These are phyloP conservation scores for Leccinum variabile DNA, from an alignment of 1,284 basidiomycete genomes.

Conservation along the genomic window DNA sequence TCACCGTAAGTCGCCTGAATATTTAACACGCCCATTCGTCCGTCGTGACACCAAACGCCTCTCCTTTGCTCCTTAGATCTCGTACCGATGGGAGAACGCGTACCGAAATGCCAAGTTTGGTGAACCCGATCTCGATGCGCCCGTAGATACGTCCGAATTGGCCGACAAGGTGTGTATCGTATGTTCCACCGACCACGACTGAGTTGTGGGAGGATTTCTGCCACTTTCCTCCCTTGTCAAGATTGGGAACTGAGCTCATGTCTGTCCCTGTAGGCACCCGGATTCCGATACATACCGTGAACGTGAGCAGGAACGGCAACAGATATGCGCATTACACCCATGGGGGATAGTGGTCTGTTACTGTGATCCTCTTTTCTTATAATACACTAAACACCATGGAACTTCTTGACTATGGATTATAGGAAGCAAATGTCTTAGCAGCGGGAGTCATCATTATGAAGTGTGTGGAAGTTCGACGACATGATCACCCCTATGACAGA, in stretches of 20 bases:
- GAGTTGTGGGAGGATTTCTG: background rate
- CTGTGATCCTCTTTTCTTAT: background rate
- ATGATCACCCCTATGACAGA: background rate
- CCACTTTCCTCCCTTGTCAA: background rate
- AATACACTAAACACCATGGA: background rate
- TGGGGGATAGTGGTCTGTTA: background rate
- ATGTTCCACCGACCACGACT: background rate
- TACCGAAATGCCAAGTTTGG: slow-evolving; percentile 59
- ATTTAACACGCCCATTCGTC: background rate
- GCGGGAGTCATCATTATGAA: background rate
- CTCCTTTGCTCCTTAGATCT: slow-evolving; percentile 41
- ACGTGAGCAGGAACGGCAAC: background rate
- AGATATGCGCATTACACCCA: background rate
- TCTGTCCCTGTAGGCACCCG: background rate
- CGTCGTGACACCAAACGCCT: background rate
- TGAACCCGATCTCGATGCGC: slow-evolving; percentile 45
- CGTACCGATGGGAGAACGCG: slow-evolving; percentile 63
- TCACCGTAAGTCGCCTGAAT: slow-evolving; percentile 45
- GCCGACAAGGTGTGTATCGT: background rate
- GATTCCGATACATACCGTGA: slow-evolving; percentile 2
- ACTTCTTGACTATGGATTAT: background rate
- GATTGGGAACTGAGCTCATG: background rate
- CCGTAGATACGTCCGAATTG: slow-evolving; percentile 59
- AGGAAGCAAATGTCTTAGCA: background rate
- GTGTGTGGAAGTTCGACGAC: background rate